phyloP scores from a whole-genome alignment of 163 green algal species.

The Volvox carteri region DNA sequence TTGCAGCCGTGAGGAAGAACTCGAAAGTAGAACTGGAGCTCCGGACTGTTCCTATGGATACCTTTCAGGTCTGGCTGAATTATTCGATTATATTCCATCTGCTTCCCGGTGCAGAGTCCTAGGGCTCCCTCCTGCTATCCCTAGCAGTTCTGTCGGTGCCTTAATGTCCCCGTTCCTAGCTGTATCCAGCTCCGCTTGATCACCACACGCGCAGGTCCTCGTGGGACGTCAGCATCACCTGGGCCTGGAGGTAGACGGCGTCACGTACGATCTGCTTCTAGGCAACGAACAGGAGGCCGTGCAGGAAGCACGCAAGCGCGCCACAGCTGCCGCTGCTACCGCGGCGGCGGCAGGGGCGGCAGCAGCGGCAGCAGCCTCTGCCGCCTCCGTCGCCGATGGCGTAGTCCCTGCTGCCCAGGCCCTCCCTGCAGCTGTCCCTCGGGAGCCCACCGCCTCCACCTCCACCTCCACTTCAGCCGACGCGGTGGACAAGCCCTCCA shows the following conservation, averaged over 20 bases:
- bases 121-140: too few relatives aligned
- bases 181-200: too few relatives aligned
- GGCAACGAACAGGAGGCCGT: constrained; percentile 42
- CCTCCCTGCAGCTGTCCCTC: neutral
- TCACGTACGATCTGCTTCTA: constrained; percentile 39
- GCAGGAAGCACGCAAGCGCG: neutral
- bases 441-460: neutral
- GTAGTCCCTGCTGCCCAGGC: neutral
- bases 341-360: neutral
- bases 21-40: neutral
- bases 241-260: constrained; percentile 41
- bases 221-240: constrained; percentile 47
- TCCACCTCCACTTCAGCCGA: neutral
- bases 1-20: neutral
- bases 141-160: too few relatives aligned
- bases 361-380: neutral
- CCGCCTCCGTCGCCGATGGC: neutral
- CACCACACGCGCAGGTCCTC: constrained; percentile 7
- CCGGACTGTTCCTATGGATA: constrained; percentile 10
- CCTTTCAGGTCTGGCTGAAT: constrained; percentile 36
- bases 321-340: neutral
- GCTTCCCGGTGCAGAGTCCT: too few relatives aligned
- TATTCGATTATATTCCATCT: neutral
- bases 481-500: neutral
- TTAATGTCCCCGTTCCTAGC: too few relatives aligned